Conservation (phyloP, 768 basidiomycete species). For the Suillus clintonianus region DNA sequence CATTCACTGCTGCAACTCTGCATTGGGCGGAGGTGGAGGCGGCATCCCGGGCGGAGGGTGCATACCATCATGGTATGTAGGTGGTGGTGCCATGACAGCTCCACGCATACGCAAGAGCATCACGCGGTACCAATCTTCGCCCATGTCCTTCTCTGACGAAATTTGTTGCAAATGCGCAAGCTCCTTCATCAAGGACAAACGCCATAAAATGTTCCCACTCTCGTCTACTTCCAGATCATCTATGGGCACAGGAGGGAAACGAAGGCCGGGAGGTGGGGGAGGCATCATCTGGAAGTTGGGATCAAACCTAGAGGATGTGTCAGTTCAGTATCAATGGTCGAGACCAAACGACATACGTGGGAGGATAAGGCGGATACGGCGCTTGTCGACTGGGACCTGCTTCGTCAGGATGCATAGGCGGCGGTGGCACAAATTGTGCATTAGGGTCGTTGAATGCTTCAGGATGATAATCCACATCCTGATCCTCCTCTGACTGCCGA, state of each 20-base stretch:
- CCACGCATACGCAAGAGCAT: conserved; percentile 80
- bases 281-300: conserved; percentile 71
- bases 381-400: conserved; percentile 59
- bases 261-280: conserved; percentile 51
- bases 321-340: conserved; percentile 2
- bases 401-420: conserved; percentile 60
- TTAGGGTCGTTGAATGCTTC: conserved; percentile 57
- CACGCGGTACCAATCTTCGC: conserved; percentile 84
- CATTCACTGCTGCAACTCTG: conserved; percentile 32
- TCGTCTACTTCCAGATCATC: conserved; percentile 78
- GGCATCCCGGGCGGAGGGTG: conserved; percentile 39
- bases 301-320: conserved; percentile 56
- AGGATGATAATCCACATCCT: conserved; percentile 66
- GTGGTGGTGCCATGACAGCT: conserved; percentile 58
- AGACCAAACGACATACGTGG: conserved; percentile 39
- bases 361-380: conserved; percentile 63
- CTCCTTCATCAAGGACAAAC: conserved; percentile 78
- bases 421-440: conserved; percentile 53
- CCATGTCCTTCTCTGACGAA: conserved; percentile 79
- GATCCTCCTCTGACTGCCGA: conserved; percentile 53
- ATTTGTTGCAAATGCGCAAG: conserved; percentile 71
- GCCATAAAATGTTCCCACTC: conserved; percentile 81
- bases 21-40: conserved; percentile 35
- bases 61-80: conserved; percentile 38
- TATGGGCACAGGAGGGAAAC: conserved; percentile 68